A percentile compares a stretch with the other conserved stretches of the same genome.
These are phyloP conservation scores for Puccinia coronata DNA, from an alignment of 1,284 basidiomycete genomes.

Conservation along the genomic window DNA sequence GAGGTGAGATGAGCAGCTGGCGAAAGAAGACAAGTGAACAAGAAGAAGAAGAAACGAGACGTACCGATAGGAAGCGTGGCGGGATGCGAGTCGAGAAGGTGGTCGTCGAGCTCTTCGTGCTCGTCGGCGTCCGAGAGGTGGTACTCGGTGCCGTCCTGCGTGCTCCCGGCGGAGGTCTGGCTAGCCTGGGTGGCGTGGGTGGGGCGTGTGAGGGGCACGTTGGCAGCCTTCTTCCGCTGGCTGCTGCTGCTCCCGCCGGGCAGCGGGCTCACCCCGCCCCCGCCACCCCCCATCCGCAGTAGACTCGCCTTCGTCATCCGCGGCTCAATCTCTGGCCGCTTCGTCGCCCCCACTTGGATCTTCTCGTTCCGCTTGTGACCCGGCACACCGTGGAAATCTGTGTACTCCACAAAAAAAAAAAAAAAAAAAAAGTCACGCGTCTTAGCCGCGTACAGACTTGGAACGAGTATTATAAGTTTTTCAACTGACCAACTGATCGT, in stretches of 20 bases:
- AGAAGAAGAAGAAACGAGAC: neutral
- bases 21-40: neutral
- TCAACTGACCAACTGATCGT: conserved; percentile 3
- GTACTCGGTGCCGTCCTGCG: no score
- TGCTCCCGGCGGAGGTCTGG: no score
- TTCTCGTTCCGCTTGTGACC: conserved; percentile 37
- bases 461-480: no score
- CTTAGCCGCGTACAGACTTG: neutral
- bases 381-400: conserved; percentile 4
- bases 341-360: conserved; percentile 15
- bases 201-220: no score
- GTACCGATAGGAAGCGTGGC: neutral
- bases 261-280: neutral
- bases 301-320: conserved; percentile 7
- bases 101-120: no score
- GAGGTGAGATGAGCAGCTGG: no score
- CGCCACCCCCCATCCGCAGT: neutral
- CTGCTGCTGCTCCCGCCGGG: no score
- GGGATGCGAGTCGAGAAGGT: neutral
- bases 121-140: no score
- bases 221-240: no score
- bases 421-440: neutral
- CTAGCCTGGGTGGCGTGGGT: no score
- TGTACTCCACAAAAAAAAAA: neutral
- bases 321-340: conserved; percentile 5